These are phyloP conservation scores for Alternaria viburni DNA, from an alignment of 2,329 filamentous ascomycete species.

Conservation along the genomic window DNA sequence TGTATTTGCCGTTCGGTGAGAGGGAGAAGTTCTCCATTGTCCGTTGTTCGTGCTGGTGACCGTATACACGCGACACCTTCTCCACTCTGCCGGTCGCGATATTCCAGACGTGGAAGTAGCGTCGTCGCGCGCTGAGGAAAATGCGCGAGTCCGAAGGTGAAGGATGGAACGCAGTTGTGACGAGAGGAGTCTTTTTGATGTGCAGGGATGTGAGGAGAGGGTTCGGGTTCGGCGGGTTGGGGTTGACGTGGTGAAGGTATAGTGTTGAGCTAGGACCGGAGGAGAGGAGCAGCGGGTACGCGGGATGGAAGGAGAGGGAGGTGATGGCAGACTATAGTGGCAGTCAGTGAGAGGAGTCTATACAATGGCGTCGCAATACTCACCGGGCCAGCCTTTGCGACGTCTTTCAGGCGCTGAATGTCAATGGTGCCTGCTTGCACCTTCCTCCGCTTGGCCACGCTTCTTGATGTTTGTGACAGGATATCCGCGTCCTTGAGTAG, in stretches of 20 bases:
- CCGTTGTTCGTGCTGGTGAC: slow-evolving; percentile 81
- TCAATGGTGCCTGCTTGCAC: slow-evolving; percentile 87
- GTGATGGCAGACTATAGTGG: slow-evolving; percentile 70
- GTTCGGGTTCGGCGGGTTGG: slow-evolving; percentile 77
- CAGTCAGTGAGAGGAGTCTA: slow-evolving; percentile 17
- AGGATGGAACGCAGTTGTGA: slow-evolving; percentile 79
- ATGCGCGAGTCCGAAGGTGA: slow-evolving; percentile 75
- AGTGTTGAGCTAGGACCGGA: slow-evolving; percentile 85
- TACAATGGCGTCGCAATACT: slow-evolving; percentile 28
- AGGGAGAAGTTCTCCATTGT: slow-evolving; percentile 90
- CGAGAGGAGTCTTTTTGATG: slow-evolving; percentile 81
- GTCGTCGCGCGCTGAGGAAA: slow-evolving; percentile 84
- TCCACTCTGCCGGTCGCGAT: slow-evolving; percentile 80
- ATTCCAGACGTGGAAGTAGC: slow-evolving; percentile 95
- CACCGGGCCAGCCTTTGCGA: slow-evolving; percentile 76
- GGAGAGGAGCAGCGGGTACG: slow-evolving; percentile 86
- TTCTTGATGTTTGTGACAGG: slow-evolving; percentile 62
- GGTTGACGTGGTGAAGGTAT: slow-evolving; percentile 87
- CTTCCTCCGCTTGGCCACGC: slow-evolving; percentile 67
- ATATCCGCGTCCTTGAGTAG: slow-evolving; percentile 77
- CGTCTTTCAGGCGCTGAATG: slow-evolving; percentile 87
- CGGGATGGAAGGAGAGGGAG: slow-evolving; percentile 87
- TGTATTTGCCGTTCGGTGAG: slow-evolving; percentile 83
- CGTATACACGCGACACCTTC: slow-evolving; percentile 77
- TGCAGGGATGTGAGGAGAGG: slow-evolving; percentile 90